phyloP scores from a whole-genome alignment of 225 moss, liverwort and hornwort species.

The Ulota crispa region DNA sequence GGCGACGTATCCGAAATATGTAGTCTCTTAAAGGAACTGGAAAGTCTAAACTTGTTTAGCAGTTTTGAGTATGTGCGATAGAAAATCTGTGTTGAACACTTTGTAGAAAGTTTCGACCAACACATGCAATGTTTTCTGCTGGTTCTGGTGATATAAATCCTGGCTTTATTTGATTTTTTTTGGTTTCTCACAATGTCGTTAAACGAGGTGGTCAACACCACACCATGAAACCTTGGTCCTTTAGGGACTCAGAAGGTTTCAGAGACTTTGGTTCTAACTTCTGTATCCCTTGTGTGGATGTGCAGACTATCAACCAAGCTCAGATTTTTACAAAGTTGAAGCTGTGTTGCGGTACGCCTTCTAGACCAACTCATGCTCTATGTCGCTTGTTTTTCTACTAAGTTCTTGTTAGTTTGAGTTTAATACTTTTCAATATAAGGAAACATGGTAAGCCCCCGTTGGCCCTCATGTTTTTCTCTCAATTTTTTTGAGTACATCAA shows the following conservation, averaged over 20 bases:
- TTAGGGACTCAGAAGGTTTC: neutral
- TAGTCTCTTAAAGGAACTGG: neutral
- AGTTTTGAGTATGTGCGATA: neutral
- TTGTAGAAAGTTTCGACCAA: neutral
- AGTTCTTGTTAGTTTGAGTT: neutral
- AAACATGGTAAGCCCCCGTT: no score
- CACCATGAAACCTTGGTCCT: neutral
- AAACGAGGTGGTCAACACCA: neutral
- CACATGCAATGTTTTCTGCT: neutral
- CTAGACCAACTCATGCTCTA: conserved; percentile 8
- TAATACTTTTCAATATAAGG: neutral
- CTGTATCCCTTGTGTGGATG: neutral
- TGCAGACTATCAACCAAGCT: conserved; percentile 48
- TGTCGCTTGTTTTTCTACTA: neutral
- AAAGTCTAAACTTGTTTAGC: neutral
- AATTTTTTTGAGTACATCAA: neutral
- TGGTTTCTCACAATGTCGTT: no score
- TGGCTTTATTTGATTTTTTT: neutral
- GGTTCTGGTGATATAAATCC: neutral
- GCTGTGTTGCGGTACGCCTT: conserved; percentile 63
- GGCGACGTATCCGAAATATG: neutral
- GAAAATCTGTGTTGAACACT: neutral
- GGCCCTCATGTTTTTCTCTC: no score
- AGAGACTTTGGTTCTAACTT: conserved; percentile 14
- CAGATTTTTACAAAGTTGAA: conserved; percentile 90